A percentile compares a stretch with the other conserved stretches of the same genome.
Evolutionary conservation across 805 yeast genomes (phyloP).

Genomic region (Pichia californica): DNA sequence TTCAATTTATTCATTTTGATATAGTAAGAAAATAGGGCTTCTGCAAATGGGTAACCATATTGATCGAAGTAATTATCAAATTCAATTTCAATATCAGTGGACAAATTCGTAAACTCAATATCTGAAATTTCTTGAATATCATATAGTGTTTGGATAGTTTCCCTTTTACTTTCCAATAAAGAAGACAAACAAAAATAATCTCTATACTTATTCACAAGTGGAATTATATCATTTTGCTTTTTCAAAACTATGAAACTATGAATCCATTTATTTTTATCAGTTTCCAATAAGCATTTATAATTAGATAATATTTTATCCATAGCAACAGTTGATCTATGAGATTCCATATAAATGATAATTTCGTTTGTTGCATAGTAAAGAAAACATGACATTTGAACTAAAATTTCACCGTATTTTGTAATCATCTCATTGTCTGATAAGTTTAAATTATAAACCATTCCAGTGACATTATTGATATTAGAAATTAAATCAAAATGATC

Average conservation of each 20-base stretch:
- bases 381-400: conserved; percentile 19
- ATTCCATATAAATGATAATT: conserved; percentile 6
- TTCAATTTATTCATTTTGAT: conserved; percentile 46
- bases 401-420: conserved; percentile 12
- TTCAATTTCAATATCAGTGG: conserved; percentile 15
- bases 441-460: conserved; percentile 5
- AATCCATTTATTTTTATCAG: conserved; percentile 47
- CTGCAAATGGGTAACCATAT: conserved; percentile 66
- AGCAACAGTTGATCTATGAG: neutral
- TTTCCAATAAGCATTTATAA: conserved; percentile 11
- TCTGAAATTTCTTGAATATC: conserved; percentile 17
- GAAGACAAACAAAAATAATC: conserved; percentile 63
- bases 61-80: conserved; percentile 49
- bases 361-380: conserved; percentile 21
- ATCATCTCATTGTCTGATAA: neutral
- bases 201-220: conserved; percentile 55
- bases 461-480: conserved; percentile 17
- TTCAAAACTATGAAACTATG: conserved; percentile 44
- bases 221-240: conserved; percentile 47
- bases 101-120: conserved; percentile 15
- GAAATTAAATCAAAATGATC: conserved; percentile 13
- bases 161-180: conserved; percentile 41
- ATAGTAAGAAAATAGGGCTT: conserved; percentile 52
- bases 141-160: conserved; percentile 21
- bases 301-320: neutral